Base-by-base conservation (phyloP, 352 stramenopile genomes). In the Pilasporangium apinafurcum region DNA sequence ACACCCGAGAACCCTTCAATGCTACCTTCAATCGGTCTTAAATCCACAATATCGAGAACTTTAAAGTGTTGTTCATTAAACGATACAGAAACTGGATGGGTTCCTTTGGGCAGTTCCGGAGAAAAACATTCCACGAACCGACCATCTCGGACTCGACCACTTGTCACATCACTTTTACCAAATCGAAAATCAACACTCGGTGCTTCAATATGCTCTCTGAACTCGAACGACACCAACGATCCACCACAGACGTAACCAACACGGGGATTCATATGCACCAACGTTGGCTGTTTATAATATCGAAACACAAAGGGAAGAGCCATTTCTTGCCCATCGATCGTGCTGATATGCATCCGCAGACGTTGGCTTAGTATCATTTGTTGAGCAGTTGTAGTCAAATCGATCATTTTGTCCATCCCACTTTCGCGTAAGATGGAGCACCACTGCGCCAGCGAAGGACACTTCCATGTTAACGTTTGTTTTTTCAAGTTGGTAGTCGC, bases 21-120 rank as follows among this genome's bases (percentile, higher is more conserved):
- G 10, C 3, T 25, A 18, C 12, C 22, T 24, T 28, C 22, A 14
- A 32, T 2, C 14, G 10, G n/a, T n/a, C 9, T 46, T 13, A 5
- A 5, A 13, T 2, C 8, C 39, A 35, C 46, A 39, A 47, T 26
- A 49, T 44, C 41, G 35, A 42, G 45, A 18, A 53, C 37, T n/a
- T 85, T 65, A 28, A 70, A 88, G 31, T 82, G 65, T 37, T 88
- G 76, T 18, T 81, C 70, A 25, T 88, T 79, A 20, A 86, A 88
- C 2, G 69, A 86, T 16, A 88, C 50, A 1, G 62, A 60, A 21
- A 88, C 48, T 13, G 41, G 50, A 32, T 88, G 60, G 2, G 59
- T 27, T 0, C 76, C 76, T 14, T 58, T 45, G 10, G 56, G 33
- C 10, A 88, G 50, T 39, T 77, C 68, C 0, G 76, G 76, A 0